These are phyloP conservation scores for Canariomyces notabilis DNA, from an alignment of 2,329 filamentous ascomycete species.

Conservation along the genomic window DNA sequence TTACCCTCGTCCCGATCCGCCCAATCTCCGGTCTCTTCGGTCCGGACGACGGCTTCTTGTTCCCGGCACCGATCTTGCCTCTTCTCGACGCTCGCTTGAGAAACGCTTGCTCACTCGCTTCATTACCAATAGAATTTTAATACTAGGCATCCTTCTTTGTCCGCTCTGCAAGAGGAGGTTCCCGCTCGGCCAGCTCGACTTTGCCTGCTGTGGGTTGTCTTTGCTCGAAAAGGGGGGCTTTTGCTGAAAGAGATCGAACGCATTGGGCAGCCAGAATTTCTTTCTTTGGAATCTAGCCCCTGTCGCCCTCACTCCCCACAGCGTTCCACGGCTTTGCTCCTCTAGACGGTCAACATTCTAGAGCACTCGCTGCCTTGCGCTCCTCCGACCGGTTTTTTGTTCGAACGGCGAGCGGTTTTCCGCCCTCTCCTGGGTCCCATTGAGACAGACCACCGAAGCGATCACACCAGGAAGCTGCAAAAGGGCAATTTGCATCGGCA, in stretches of 20 bases:
- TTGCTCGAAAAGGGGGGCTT: slow-evolving; percentile 8
- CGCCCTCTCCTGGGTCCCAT: background rate
- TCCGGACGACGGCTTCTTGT: slow-evolving; percentile 5
- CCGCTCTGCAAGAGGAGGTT: slow-evolving; percentile 2
- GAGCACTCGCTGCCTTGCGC: background rate
- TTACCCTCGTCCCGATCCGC: slow-evolving; percentile 8
- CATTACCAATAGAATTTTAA: slow-evolving; percentile 22
- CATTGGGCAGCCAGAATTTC: slow-evolving; percentile 20
- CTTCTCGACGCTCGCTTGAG: slow-evolving; percentile 24
- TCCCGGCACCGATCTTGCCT: slow-evolving; percentile 13
- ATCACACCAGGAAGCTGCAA: background rate
- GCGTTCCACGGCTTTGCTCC: slow-evolving; percentile 4
- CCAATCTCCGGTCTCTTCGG: slow-evolving; percentile 1
- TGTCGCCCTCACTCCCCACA: slow-evolving; percentile 2
- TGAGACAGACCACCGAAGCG: background rate
- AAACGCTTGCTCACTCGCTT: slow-evolving; percentile 18
- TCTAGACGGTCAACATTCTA: background rate
- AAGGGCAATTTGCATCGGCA: background rate
- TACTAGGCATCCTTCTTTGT: slow-evolving; percentile 21
- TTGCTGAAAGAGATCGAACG: slow-evolving; percentile 5
- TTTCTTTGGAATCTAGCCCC: slow-evolving; percentile 17
- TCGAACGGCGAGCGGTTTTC: background rate
- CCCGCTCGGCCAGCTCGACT: slow-evolving; percentile 12
- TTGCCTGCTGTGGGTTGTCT: slow-evolving; percentile 9
- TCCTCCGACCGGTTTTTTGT: background rate